Conservation (phyloP, 345 rosid species). For the Lagerstroemia speciosa region DNA sequence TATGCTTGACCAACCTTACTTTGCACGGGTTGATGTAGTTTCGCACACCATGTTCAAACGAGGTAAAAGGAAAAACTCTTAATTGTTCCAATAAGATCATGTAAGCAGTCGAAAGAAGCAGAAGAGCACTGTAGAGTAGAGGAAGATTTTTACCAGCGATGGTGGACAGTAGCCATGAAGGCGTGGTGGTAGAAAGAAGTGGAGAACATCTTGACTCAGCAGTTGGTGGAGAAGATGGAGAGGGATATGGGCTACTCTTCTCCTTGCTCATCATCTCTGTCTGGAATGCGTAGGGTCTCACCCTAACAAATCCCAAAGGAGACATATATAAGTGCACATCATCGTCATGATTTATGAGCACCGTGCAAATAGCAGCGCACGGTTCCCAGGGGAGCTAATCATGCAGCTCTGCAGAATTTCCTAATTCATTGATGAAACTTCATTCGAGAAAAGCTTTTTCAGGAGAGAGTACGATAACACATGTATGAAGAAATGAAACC, state of each 20-base stretch:
- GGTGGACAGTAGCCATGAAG: conserved; percentile 4
- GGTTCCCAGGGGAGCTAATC: neutral
- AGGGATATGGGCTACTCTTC: neutral
- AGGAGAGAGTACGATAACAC: neutral
- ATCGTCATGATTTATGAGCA: neutral
- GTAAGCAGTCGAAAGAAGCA: neutral
- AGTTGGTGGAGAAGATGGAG: neutral
- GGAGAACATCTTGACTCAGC: neutral
- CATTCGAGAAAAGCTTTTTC: neutral
- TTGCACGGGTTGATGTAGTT: no score
- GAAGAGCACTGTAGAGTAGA: no score
- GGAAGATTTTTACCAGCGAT: neutral
- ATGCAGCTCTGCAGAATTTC: neutral
- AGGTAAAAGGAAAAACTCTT: neutral
- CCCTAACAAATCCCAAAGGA: neutral
- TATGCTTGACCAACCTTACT: no score
- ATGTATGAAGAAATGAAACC: neutral
- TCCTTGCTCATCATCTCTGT: neutral
- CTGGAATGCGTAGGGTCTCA: neutral
- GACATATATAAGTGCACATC: neutral
- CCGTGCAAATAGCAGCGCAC: neutral
- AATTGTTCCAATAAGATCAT: neutral
- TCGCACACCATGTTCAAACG: no score
- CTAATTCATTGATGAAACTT: neutral
- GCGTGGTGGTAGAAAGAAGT: neutral